Percentiles rank a stretch among this genome's conserved stretches.
These are phyloP conservation scores for Volvox carteri DNA, from an alignment of 163 green algal genomes.

Conservation along the genomic window DNA sequence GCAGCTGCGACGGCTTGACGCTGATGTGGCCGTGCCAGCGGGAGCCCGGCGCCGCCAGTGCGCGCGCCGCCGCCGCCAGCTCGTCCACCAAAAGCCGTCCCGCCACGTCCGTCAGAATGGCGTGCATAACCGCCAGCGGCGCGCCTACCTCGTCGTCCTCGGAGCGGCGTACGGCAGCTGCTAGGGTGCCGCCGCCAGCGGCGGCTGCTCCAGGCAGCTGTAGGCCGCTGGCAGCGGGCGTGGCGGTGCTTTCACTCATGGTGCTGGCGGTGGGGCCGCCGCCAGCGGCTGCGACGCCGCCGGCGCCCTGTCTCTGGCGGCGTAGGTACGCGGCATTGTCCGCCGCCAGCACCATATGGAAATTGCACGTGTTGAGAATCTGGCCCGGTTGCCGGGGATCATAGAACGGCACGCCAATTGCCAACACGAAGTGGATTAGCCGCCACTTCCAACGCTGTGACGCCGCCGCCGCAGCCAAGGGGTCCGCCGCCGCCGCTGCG, in stretches of 20 bases:
- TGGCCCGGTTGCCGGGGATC: conserved; percentile 44
- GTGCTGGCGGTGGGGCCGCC: conserved; percentile 22
- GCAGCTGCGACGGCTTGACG: conserved; percentile 48
- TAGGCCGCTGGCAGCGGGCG: conserved; percentile 7
- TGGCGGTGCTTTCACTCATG: conserved; percentile 14
- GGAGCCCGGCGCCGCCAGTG: conserved; percentile 55
- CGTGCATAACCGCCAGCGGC: conserved; percentile 68
- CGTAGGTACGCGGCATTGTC: conserved; percentile 63
- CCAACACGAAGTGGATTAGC: conserved; percentile 60
- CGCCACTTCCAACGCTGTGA: conserved; percentile 66
- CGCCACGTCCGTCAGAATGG: conserved; percentile 65
- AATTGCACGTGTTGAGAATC: conserved; percentile 66
- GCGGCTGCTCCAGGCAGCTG: background rate
- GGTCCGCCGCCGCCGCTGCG: conserved; percentile 14
- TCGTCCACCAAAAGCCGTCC: conserved; percentile 66
- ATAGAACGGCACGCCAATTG: conserved; percentile 45
- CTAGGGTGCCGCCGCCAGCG: conserved; percentile 30
- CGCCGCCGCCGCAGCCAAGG: conserved; percentile 23
- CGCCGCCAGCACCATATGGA: conserved; percentile 62
- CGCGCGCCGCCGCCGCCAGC: conserved; percentile 50
- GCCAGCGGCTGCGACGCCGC: background rate
- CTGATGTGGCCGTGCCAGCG: conserved; percentile 64
- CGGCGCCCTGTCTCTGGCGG: background rate
- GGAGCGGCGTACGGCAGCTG: conserved; percentile 29
- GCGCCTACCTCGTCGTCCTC: conserved; percentile 61